Evolutionary conservation across 2,329 filamentous ascomycete genomes (phyloP).

Genomic region (Fusarium sp.): DNA sequence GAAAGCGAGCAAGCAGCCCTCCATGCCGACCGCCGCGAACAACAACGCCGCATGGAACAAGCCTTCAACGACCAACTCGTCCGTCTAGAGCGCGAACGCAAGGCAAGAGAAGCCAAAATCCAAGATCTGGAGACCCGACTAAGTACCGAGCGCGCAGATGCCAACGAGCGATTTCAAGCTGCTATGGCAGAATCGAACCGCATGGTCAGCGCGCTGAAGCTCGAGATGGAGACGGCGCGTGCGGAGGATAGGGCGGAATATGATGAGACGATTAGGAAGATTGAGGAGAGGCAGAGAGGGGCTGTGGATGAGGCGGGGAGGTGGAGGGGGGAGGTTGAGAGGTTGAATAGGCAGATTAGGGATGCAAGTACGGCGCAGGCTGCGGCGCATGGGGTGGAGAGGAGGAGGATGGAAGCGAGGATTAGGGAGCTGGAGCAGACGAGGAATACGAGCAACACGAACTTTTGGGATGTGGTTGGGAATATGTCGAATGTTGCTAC

Average conservation of each 20-base stretch:
- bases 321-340: not conserved
- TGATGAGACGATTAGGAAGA: not conserved
- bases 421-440: not conserved
- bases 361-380: not conserved
- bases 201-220: not conserved
- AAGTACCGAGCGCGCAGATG: not conserved
- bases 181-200: not conserved
- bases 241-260: not conserved
- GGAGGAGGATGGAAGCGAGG: not conserved
- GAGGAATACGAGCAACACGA: not conserved
- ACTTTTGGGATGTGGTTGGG: not conserved
- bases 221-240: not conserved
- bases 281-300: not conserved
- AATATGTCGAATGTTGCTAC: not conserved
- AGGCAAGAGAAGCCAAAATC: not conserved
- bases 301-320: not conserved
- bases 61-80: not conserved
- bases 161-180: not conserved
- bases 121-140: not conserved
- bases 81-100: not conserved
- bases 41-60: not conserved
- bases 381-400: not conserved
- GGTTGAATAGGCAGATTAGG: not conserved
- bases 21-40: not conserved
- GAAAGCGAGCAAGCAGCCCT: not conserved